Evolutionary conservation across 2,329 filamentous ascomycete species (phyloP).

Genomic region (Canariomyces notabilis): DNA sequence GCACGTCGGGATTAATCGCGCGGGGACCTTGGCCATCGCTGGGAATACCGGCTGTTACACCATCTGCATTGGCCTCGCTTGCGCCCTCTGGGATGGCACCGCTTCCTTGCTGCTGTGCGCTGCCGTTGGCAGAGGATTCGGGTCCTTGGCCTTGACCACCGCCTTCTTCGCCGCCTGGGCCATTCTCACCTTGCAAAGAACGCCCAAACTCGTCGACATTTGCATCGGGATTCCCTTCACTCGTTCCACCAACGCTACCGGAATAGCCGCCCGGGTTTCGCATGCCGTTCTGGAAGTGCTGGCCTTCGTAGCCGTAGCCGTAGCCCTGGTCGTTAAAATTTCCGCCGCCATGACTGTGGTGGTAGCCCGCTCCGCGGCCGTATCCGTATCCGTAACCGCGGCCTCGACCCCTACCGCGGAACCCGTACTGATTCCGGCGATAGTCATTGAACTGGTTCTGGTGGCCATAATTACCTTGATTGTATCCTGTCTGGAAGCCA

Average conservation of each 20-base stretch:
- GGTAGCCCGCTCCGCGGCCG: slow-evolving; percentile 35
- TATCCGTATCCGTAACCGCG: slow-evolving; percentile 49
- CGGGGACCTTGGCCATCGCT: neutral
- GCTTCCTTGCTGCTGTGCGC: slow-evolving; percentile 23
- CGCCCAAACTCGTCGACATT: slow-evolving; percentile 32
- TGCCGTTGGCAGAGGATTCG: too few relatives aligned
- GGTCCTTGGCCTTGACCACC: slow-evolving; percentile 19
- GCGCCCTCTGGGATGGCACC: slow-evolving; percentile 18
- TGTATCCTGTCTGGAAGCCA: slow-evolving; percentile 72
- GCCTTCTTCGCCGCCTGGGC: slow-evolving; percentile 10
- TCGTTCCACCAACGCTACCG: too few relatives aligned
- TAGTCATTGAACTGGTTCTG: slow-evolving; percentile 75
- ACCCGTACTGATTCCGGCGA: slow-evolving; percentile 62
- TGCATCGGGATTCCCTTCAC: slow-evolving; percentile 25
- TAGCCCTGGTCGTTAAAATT: slow-evolving; percentile 28
- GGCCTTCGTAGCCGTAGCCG: slow-evolving; percentile 20
- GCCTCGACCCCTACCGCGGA: slow-evolving; percentile 60
- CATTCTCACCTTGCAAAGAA: slow-evolving; percentile 22
- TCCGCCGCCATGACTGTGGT: slow-evolving; percentile 28
- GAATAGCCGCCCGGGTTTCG: slow-evolving; percentile 17
- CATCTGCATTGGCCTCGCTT: slow-evolving; percentile 1
- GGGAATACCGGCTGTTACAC: neutral
- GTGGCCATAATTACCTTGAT: slow-evolving; percentile 79
- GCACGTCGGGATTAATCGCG: slow-evolving; percentile 36
- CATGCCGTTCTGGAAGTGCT: slow-evolving; percentile 21